Evolutionary conservation across 176 grass and related monocot species (phyloP).

Genomic region (Eragrostis curvula): DNA sequence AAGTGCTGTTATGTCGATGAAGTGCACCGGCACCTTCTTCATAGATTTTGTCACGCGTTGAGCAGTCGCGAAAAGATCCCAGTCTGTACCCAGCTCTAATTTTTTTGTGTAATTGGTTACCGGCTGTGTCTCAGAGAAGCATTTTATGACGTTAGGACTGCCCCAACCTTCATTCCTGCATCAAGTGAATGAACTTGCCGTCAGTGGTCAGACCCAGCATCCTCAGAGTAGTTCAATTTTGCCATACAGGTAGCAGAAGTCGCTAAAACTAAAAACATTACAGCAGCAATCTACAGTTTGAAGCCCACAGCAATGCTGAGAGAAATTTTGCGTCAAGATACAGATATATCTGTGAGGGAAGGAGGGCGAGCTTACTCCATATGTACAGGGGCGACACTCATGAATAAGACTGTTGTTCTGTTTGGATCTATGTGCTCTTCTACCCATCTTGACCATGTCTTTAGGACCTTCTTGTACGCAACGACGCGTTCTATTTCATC

Average conservation of each 20-base stretch:
- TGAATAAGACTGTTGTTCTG: constrained; percentile 79
- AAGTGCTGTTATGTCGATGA: constrained; percentile 83
- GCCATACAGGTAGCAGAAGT: background rate
- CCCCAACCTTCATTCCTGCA: constrained; percentile 83
- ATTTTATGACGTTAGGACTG: constrained; percentile 79
- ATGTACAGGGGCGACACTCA: constrained; percentile 87
- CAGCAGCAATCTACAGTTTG: background rate
- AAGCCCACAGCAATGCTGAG: background rate
- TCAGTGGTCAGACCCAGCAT: background rate
- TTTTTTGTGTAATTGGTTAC: constrained; percentile 55
- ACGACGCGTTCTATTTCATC: constrained; percentile 64
- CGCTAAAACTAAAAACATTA: background rate
- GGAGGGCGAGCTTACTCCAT: constrained; percentile 60
- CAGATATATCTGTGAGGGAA: background rate
- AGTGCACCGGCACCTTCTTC: constrained; percentile 73
- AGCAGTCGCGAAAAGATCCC: constrained; percentile 67
- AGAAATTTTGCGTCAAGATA: background rate
- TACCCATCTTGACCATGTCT: constrained; percentile 92
- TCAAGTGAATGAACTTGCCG: constrained; percentile 18
- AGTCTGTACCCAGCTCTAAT: constrained; percentile 85
- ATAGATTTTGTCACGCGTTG: constrained; percentile 55
- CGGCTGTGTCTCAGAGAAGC: constrained; percentile 81
- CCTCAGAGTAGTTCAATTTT: constrained; percentile 11
- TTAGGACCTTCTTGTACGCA: constrained; percentile 69
- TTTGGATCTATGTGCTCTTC: constrained; percentile 69